Conservation (phyloP, 306 rosid species). For the Malus asiatica region DNA sequence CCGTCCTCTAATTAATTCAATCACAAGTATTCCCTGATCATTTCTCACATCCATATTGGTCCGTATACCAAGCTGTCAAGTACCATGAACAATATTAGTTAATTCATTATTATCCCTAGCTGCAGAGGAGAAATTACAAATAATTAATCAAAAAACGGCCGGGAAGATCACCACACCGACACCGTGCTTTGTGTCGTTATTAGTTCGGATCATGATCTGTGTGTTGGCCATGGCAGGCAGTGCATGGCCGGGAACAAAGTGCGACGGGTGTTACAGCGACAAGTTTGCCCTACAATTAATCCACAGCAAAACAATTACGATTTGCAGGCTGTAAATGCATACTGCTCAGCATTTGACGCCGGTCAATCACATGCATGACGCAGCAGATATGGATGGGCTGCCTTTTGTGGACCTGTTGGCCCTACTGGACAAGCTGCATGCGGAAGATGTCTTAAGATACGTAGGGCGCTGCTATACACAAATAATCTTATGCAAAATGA, state of each 20-base stretch:
- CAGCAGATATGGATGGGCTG: slow-evolving; percentile 71
- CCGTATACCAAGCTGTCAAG: too few relatives aligned
- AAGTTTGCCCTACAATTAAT: slow-evolving; percentile 37
- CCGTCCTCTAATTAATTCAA: neutral
- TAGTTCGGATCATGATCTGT: neutral
- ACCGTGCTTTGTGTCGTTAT: neutral
- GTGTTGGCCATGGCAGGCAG: neutral
- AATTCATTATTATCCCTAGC: too few relatives aligned
- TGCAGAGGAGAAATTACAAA: too few relatives aligned
- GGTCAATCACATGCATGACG: slow-evolving; percentile 54
- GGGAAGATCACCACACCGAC: neutral
- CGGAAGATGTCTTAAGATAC: slow-evolving; percentile 58
- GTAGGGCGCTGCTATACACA: neutral
- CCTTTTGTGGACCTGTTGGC: slow-evolving; percentile 66
- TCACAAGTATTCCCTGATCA: neutral
- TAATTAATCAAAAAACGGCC: slow-evolving; percentile 12
- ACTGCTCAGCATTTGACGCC: slow-evolving; percentile 71
- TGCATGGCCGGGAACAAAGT: slow-evolving; percentile 32
- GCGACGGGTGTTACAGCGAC: slow-evolving; percentile 57
- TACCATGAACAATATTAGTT: too few relatives aligned
- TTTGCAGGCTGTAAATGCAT: slow-evolving; percentile 47
- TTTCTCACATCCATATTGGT: too few relatives aligned
- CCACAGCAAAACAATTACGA: slow-evolving; percentile 58
- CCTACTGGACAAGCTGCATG: slow-evolving; percentile 47
- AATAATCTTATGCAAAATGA: too few relatives aligned